Base-by-base conservation (phyloP, 345 rosid genomes). In the Eucalyptus albens region DNA sequence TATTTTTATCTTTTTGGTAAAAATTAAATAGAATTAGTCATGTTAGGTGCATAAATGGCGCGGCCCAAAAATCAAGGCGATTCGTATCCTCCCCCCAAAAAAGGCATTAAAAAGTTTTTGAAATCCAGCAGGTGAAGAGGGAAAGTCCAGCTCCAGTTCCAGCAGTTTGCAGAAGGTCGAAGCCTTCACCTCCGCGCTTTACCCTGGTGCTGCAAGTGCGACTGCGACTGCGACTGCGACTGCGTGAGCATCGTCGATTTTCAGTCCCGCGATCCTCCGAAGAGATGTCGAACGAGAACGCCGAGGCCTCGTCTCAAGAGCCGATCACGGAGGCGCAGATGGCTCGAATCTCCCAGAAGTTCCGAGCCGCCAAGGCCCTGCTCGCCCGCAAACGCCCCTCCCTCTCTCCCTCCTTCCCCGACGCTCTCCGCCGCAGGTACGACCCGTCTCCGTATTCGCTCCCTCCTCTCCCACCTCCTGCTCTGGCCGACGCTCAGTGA, bases 361-460 rank as follows among this genome's bases (percentile, higher is more conserved):
- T 96, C 92, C 93, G 94, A 88, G 92, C 93, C 22, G 91, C 94
- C 26, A 97, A 96, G 91, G 96, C 97, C 8, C 91, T 95, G 87
- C 92, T 95, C 89, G 92, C 93, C 91, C 96, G 95, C 72, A 95
- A 96, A 91, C 95, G 99, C 87, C 92, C 92, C 86, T 87, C 51
- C 91, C 93, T 87, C 88, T 86, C 77, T 91, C 92, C 97, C 94
- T 50, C 42, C 31, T 82, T 53, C 90, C 42, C 31, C 86, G 19
- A 51, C 47, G 29, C 86, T 59, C 26, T 56, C 82, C 42, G 85
- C 89, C 86, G 89, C 82, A 59, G 81, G 88, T 47, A n/a, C 87
- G 10, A 11, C 6, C n/a, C 42, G 8, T 85, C 45, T 88, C 42
- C 80, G 22, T 19, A 11, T 72, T 15, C 13, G 2, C 50, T 89